These are phyloP conservation scores for Prototheca stagnorum DNA, from an alignment of 163 green algal species.

Conservation along the genomic window DNA sequence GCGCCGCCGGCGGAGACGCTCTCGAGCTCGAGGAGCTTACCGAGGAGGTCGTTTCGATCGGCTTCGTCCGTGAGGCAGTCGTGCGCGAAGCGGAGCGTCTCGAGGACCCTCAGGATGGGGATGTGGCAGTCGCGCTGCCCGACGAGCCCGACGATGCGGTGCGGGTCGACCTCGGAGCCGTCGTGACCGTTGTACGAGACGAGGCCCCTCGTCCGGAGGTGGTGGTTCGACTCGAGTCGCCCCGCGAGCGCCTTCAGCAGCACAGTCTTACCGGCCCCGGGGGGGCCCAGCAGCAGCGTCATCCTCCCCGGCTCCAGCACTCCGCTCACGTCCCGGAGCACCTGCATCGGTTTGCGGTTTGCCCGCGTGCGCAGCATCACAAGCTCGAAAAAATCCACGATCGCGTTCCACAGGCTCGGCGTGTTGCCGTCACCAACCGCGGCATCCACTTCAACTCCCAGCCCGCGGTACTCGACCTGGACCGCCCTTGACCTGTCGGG, in stretches of 20 bases:
- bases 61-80: slow-evolving; percentile 12
- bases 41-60: background rate
- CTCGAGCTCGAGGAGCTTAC: background rate
- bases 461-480: slow-evolving; percentile 18
- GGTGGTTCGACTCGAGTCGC: slow-evolving; percentile 9
- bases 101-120: slow-evolving; percentile 39
- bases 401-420: slow-evolving; percentile 33
- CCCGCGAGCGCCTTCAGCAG: slow-evolving; percentile 43
- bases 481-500: no score
- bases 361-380: slow-evolving; percentile 5
- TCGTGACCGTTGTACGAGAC: slow-evolving; percentile 54
- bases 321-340: slow-evolving; percentile 23
- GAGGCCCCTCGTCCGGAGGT: slow-evolving; percentile 2
- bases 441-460: slow-evolving; percentile 29
- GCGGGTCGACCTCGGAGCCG: slow-evolving; percentile 39
- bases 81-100: slow-evolving; percentile 55
- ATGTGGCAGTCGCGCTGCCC: slow-evolving; percentile 53
- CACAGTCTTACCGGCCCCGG: slow-evolving; percentile 47
- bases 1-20: no score
- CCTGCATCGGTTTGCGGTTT: slow-evolving; percentile 4
- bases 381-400: slow-evolving; percentile 12
- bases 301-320: slow-evolving; percentile 22
- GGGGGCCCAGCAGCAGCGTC: slow-evolving; percentile 59
- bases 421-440: slow-evolving; percentile 26
- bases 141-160: slow-evolving; percentile 46